A percentile compares a stretch with the other conserved stretches of the same genome.
These are phyloP conservation scores for Prototheca cutis DNA, from an alignment of 163 green algal species.

Conservation along the genomic window DNA sequence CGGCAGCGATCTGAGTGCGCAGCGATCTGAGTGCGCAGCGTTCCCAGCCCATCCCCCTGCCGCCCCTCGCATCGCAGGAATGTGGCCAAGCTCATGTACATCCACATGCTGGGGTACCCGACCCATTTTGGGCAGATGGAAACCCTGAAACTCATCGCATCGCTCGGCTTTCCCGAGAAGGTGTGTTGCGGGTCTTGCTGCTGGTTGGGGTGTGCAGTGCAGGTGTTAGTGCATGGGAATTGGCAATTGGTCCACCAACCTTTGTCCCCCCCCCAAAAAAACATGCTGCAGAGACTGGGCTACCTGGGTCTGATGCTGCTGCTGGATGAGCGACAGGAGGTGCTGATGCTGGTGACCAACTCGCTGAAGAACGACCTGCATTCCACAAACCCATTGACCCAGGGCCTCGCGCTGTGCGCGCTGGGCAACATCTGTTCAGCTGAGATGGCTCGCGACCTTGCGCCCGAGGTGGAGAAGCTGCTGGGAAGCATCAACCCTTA, in stretches of 20 bases:
- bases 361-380: conserved; percentile 93
- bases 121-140: conserved; percentile 99
- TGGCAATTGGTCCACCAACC: too few species aligned
- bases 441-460: conserved; percentile 92
- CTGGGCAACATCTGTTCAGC: conserved; percentile 92
- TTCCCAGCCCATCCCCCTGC: too few species aligned
- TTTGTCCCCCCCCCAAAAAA: too few species aligned
- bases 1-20: not conserved
- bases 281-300: conserved; percentile 79
- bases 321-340: conserved; percentile 95
- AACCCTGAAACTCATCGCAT: conserved; percentile 91
- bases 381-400: conserved; percentile 78
- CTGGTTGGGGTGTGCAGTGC: too few species aligned
- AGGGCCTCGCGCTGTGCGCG: conserved; percentile 84
- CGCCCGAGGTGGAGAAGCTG: conserved; percentile 87
- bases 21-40: too few species aligned
- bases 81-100: conserved; percentile 99
- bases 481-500: conserved; percentile 69
- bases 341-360: conserved; percentile 99
- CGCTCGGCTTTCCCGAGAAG: conserved; percentile 79
- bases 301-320: conserved; percentile 98
- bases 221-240: too few species aligned
- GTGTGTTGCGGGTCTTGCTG: conserved; percentile 19
- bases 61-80: conserved; percentile 76
- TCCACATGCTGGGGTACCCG: conserved; percentile 99